These are phyloP conservation scores for Didymella glomerata DNA, from an alignment of 2,329 filamentous ascomycete genomes.

Conservation along the genomic window DNA sequence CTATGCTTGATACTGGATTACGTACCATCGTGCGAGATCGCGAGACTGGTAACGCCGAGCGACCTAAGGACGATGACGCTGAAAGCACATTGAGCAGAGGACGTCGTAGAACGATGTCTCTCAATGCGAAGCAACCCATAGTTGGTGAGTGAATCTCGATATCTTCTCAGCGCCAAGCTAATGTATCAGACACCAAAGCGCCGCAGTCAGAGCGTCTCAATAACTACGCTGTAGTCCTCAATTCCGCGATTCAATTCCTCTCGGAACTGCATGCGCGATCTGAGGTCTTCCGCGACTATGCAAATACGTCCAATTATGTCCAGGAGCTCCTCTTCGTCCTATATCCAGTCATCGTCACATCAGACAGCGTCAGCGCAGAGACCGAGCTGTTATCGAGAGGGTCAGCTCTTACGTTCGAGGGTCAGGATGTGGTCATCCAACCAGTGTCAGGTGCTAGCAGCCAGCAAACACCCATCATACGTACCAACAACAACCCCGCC, in stretches of 20 bases:
- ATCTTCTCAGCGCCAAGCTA: conserved; percentile 7
- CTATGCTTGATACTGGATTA: conserved; percentile 87
- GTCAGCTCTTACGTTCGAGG: conserved; percentile 82
- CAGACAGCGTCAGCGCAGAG: conserved; percentile 82
- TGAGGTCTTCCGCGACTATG: conserved; percentile 81
- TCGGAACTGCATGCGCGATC: conserved; percentile 81
- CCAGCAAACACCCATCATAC: conserved; percentile 71
- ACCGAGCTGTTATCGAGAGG: conserved; percentile 87
- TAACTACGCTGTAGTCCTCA: conserved; percentile 72
- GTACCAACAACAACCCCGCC: conserved; percentile 68
- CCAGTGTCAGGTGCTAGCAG: conserved; percentile 71
- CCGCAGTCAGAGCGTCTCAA: conserved; percentile 54
- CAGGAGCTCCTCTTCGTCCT: conserved; percentile 80
- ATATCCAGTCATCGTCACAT: conserved; percentile 87
- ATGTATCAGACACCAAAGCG: conserved; percentile 41
- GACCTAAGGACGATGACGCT: conserved; percentile 28
- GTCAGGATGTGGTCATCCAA: conserved; percentile 82
- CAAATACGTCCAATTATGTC: conserved; percentile 79
- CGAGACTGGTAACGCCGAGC: conserved; percentile 31
- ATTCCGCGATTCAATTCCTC: conserved; percentile 80
- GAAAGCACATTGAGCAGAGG: conserved; percentile 48
- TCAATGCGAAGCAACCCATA: conserved; percentile 63
- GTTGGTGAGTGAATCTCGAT: conserved; percentile 35
- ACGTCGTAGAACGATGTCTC: conserved; percentile 71
- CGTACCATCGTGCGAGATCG: conserved; percentile 58